Base-by-base conservation (phyloP, 2,329 filamentous ascomycete species). In the Truncatella angustata region DNA sequence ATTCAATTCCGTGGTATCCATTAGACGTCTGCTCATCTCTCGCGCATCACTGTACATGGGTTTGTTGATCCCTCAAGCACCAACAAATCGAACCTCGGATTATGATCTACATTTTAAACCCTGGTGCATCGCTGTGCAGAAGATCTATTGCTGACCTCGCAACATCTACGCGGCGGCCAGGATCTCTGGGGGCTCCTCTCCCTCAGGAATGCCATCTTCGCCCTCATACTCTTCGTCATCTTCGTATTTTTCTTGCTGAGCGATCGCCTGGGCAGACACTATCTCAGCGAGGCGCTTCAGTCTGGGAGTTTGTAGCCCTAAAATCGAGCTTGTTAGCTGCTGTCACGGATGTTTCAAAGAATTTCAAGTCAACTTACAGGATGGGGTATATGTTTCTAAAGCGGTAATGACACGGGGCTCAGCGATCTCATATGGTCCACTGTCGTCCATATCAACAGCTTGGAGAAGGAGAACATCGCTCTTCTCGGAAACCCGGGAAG, bases 371-470 rank as follows among this genome's bases (percentile, higher is more conserved):
- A 21, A 79, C 89, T 81, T 80, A 94, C 93, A 99, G 60, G 92
- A 96, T 57, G 94, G 94, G 47, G 94, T 97, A 70, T 99, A 99
- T 12, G 94, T 99, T 76, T 99, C 94, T 59, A 99, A 76, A 49
- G 94, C 94, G 3, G 92, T 97, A 65, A 99, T 99, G 50, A 91
- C 90, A 67, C 94, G 84, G 24, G 94, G 94, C 72, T 99, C 94
- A 12, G 94, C 94, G 70, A 99, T 99, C 72, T 97, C 94, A 66
- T 99, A 99, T 23, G 93, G 94, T 21, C 94, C 94, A 63, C 91
- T 96, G 73, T 99, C 94, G 66, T 99, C 94, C 92, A 99, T 97
- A 70, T 99, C 94, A 54, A 99, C 92, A 45, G 94, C 91, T 53
- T 93, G 88, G 43, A 99, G 80, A 52, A 99, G 84, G 49, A 99